A percentile compares a stretch with the other conserved stretches of the same genome.
phyloP scores from a whole-genome alignment of 805 yeast genomes.

The Kodamaea kaohsiungensis region DNA sequence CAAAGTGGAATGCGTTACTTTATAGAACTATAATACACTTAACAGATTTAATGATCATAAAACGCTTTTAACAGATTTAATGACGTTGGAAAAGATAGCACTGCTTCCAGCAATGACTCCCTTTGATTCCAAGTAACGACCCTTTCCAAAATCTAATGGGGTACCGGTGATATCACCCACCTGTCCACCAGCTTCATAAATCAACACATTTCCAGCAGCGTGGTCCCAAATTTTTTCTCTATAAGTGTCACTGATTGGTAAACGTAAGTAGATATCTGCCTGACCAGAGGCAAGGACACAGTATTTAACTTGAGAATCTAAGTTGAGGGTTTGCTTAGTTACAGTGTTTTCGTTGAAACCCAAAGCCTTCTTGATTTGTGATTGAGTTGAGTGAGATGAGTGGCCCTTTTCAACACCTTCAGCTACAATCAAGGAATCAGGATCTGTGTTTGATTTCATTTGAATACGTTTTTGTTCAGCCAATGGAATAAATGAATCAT shows the following conservation, averaged over 20 bases:
- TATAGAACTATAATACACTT: background rate
- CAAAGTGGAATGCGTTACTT: background rate
- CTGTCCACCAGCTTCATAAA: conserved; percentile 87
- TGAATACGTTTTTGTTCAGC: conserved; percentile 39
- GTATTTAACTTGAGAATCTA: conserved; percentile 96
- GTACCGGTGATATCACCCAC: conserved; percentile 84
- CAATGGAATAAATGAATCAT: conserved; percentile 35
- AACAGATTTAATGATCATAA: conserved; percentile 49
- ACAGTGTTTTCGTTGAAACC: conserved; percentile 51
- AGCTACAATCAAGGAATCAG: conserved; percentile 62
- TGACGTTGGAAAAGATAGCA: conserved; percentile 49
- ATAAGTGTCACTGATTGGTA: conserved; percentile 75
- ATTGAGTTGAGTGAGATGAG: conserved; percentile 86
- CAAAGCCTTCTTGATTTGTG: conserved; percentile 63
- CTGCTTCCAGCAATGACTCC: conserved; percentile 88
- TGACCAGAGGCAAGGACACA: conserved; percentile 88
- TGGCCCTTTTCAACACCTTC: conserved; percentile 97
- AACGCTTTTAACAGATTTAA: conserved; percentile 41
- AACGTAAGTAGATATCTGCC: conserved; percentile 87
- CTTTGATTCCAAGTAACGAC: conserved; percentile 77
- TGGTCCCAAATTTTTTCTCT: conserved; percentile 99
- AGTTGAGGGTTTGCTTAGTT: conserved; percentile 61
- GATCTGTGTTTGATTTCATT: conserved; percentile 51
- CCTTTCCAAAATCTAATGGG: conserved; percentile 77
- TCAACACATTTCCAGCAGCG: conserved; percentile 89